Evolutionary conservation across 257 asterid species (phyloP), one percentile per base, ranked within the genome.

Genomic region (Solanum rostratum): DNA sequence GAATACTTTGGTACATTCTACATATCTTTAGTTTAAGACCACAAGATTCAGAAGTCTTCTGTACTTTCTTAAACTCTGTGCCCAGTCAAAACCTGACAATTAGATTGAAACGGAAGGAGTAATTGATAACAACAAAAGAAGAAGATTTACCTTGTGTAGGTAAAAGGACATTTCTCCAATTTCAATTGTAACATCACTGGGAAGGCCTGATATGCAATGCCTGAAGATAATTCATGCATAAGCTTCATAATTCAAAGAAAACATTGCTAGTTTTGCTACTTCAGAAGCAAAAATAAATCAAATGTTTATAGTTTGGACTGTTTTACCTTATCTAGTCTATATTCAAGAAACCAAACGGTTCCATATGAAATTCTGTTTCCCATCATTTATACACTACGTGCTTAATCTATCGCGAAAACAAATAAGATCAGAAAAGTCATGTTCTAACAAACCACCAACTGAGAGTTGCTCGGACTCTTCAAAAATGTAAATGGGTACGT

Each of bases 121-220:
- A 57, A 57, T 57, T n/a, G 7, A 57, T 57, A n/a, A 20, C 65
- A 62, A 24, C 16, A 62, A 24, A 62, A 62, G 69, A 60, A 60
- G 41, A 30, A 65, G 18, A 60, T 49, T 43, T 76, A 84, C 86
- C 86, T 84, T 84, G 83, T 74, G 86, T 29, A 84, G 86, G 74
- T 73, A 80, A 43, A 84, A 84, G 20, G 55, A 39, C 83, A 84
- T 84, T 73, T 84, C 86, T 41, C 83, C 86, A 57, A 84, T 63
- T 45, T 74, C 86, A 57, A 84, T 49, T 33, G 83, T 84, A 30
- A 84, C 45, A 84, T 84, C 76, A 74, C 86, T 84, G 2, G 86
- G 83, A 84, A 84, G 86, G 3, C 86, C 83, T n/a, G 86, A 68
- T 24, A 60, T 84, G 86, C 86, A 84, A 41, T 59, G 22, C 86